A percentile compares a stretch with the other conserved stretches of the same genome.
These are phyloP conservation scores for Lactifluus volemus DNA, from an alignment of 768 basidiomycete genomes.

Conservation along the genomic window DNA sequence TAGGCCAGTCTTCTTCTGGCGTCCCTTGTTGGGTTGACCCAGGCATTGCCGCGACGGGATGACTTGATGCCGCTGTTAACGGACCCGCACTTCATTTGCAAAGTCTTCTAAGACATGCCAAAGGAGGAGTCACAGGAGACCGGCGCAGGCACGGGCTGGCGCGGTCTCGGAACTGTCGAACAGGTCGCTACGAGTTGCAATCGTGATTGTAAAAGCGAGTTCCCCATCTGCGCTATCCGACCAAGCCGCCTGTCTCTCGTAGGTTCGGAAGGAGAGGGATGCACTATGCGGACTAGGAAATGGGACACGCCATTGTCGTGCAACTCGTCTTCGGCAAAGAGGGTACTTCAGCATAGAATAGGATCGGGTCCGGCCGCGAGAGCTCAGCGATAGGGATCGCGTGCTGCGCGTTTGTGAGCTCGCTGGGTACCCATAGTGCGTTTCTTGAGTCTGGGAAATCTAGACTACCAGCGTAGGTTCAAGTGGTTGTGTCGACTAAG, in stretches of 20 bases:
- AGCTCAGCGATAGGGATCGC: conserved; percentile 78
- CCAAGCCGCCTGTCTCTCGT: not conserved
- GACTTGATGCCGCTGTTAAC: conserved; percentile 89
- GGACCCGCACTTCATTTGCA: conserved; percentile 75
- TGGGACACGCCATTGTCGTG: conserved; percentile 94
- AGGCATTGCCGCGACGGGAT: conserved; percentile 63
- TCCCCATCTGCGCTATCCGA: too few species aligned
- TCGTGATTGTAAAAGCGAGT: not conserved
- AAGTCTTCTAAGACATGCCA: conserved; percentile 56
- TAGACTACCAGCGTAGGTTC: conserved; percentile 59
- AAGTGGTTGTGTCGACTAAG: too few species aligned
- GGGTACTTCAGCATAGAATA: conserved; percentile 96
- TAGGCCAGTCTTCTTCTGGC: not conserved
- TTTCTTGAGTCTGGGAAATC: conserved; percentile 19
- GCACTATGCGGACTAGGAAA: conserved; percentile 77
- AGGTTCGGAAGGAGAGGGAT: conserved; percentile 26
- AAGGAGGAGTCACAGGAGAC: conserved; percentile 45
- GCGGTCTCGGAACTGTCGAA: conserved; percentile 59
- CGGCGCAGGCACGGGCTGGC: conserved; percentile 77
- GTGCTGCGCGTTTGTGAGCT: conserved; percentile 48
- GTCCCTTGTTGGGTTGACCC: not conserved
- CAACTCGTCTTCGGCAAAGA: conserved; percentile 81
- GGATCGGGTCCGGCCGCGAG: conserved; percentile 84
- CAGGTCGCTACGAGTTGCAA: conserved; percentile 43
- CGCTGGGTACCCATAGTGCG: conserved; percentile 43